These are phyloP conservation scores for Clavariopsis aquatica DNA, from an alignment of 495 filamentous ascomycete genomes.

Conservation along the genomic window DNA sequence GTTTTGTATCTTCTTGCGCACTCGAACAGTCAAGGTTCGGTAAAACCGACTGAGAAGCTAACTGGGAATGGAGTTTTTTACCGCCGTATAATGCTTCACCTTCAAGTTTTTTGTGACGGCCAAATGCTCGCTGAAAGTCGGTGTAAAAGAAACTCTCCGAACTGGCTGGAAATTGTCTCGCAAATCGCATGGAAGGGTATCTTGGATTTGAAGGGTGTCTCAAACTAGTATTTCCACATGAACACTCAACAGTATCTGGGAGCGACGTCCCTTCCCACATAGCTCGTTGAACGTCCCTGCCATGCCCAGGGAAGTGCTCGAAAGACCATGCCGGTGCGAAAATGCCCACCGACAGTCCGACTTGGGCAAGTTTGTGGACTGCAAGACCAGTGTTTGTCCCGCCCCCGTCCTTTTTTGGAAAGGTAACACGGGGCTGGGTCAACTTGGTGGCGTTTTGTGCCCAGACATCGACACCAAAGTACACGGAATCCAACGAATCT, in stretches of 20 bases:
- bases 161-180: conserved; percentile 38
- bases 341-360: conserved; percentile 44
- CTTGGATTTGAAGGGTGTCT: conserved; percentile 23
- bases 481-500: conserved; percentile 33
- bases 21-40: conserved; percentile 20
- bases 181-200: conserved; percentile 31
- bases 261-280: conserved; percentile 46
- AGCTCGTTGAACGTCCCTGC: conserved; percentile 41
- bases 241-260: conserved; percentile 35
- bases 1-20: not conserved
- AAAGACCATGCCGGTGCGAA: conserved; percentile 53
- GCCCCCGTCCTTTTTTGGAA: conserved; percentile 36
- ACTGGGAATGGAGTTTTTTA: conserved; percentile 27
- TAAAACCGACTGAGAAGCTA: conserved; percentile 36
- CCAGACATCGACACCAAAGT: conserved; percentile 47
- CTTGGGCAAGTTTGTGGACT: conserved; percentile 38
- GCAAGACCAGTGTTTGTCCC: conserved; percentile 42
- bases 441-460: conserved; percentile 30
- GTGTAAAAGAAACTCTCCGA: conserved; percentile 48
- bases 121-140: conserved; percentile 47
- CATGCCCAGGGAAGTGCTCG: conserved; percentile 46
- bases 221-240: conserved; percentile 26
- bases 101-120: not conserved
- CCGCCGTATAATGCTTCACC: conserved; percentile 1
- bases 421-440: conserved; percentile 35